phyloP scores from a whole-genome alignment of 148 eudicot genomes.

The Amaranthus hypochondriacus region DNA sequence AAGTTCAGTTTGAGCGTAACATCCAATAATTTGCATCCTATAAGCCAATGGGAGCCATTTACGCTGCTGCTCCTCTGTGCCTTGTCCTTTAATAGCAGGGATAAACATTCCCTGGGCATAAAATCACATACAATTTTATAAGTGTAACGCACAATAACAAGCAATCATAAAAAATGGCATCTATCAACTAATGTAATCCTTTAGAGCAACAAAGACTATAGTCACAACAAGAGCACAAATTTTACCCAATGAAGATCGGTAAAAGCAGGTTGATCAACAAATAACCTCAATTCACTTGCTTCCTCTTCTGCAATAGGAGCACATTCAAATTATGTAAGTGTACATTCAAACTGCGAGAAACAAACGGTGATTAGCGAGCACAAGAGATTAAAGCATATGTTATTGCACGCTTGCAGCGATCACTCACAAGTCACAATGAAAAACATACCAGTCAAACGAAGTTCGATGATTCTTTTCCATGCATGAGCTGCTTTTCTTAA shows the following conservation, averaged over 20 bases:
- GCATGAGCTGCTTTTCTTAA: slow-evolving; percentile 79
- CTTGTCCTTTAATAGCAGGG: slow-evolving; percentile 92
- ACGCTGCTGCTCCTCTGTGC: slow-evolving; percentile 85
- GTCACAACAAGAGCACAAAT: slow-evolving; percentile 1
- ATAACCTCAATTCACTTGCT: slow-evolving; percentile 53
- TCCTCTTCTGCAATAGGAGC: slow-evolving; percentile 62
- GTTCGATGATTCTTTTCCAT: slow-evolving; percentile 74
- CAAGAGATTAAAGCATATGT: neutral
- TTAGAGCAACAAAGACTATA: neutral
- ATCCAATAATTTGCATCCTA: slow-evolving; percentile 92
- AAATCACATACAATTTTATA: neutral
- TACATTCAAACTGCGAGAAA: neutral
- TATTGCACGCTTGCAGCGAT: neutral
- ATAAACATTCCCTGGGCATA: slow-evolving; percentile 82
- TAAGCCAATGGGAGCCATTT: slow-evolving; percentile 96
- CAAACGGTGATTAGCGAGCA: neutral
- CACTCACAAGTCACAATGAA: too few relatives aligned
- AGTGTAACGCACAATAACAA: neutral
- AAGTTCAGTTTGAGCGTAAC: slow-evolving; percentile 99
- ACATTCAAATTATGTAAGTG: neutral
- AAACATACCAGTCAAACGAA: slow-evolving; percentile 61
- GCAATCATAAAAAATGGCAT: neutral
- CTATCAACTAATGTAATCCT: neutral
- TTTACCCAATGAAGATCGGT: slow-evolving; percentile 96
- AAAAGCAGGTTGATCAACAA: slow-evolving; percentile 75